A percentile compares a stretch with the other conserved stretches of the same genome.
Conservation (phyloP, 2,329 filamentous ascomycete genomes). For the Coniochaeta hoffmannii region DNA sequence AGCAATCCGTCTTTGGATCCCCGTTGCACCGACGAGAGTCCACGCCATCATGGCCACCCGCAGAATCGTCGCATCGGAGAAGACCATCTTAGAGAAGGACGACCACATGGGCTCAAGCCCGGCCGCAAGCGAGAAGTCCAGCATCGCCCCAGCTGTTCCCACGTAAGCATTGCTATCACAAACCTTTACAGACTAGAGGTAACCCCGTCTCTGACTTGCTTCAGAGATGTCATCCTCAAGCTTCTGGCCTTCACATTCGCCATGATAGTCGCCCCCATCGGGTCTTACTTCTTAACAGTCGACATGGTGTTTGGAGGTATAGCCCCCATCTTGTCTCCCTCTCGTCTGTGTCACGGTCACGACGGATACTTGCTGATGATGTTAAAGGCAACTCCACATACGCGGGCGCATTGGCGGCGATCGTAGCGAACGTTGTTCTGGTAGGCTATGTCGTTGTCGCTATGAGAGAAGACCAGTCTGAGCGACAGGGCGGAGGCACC, state of each 20-base stretch:
- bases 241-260: constrained; percentile 83
- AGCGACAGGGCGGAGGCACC: constrained; percentile 33
- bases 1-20: not conserved
- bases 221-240: constrained; percentile 78
- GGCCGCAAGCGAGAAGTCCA: constrained; percentile 49
- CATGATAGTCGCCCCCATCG: constrained; percentile 83
- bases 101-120: constrained; percentile 32
- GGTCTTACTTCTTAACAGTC: constrained; percentile 79
- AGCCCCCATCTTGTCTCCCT: not conserved
- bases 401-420: constrained; percentile 75
- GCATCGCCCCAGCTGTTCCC: constrained; percentile 77
- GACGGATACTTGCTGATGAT: not conserved
- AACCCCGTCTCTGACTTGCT: not conserved
- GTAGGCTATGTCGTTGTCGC: constrained; percentile 88
- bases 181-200: constrained; percentile 5
- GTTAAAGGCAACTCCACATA: constrained; percentile 72
- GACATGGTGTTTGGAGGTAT: constrained; percentile 71
- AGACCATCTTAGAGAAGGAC: constrained; percentile 57
- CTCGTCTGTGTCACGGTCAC: not conserved
- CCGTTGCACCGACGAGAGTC: not conserved
- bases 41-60: constrained; percentile 56
- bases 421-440: constrained; percentile 87
- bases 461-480: constrained; percentile 71
- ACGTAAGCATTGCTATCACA: constrained; percentile 48
- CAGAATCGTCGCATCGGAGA: constrained; percentile 58